Percentiles rank a stretch among this genome's conserved stretches.
These are phyloP conservation scores for Fusarium pseudoanthophilum DNA, from an alignment of 2,329 filamentous ascomycete species.

Conservation along the genomic window DNA sequence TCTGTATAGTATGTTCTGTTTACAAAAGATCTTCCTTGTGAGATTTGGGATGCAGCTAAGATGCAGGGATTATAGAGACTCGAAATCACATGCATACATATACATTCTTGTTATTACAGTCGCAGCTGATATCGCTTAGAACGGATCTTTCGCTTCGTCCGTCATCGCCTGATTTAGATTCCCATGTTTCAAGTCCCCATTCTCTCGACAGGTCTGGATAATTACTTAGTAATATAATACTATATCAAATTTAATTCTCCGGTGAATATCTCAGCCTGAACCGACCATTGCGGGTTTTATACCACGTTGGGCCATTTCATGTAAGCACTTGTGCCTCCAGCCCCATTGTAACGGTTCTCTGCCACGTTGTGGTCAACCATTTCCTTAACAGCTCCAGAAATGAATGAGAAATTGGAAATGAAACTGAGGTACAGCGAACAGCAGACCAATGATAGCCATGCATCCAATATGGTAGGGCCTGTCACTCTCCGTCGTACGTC, in stretches of 20 bases:
- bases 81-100: neutral
- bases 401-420: slow-evolving; percentile 13
- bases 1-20: neutral
- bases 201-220: neutral
- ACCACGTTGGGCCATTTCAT: slow-evolving; percentile 17
- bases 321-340: slow-evolving; percentile 27
- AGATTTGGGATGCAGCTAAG: neutral
- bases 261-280: neutral
- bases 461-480: neutral
- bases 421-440: neutral
- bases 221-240: neutral
- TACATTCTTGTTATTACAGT: neutral
- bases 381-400: slow-evolving; percentile 7
- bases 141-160: neutral
- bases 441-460: slow-evolving; percentile 6
- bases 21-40: neutral
- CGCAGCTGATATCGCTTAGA: neutral
- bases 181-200: neutral
- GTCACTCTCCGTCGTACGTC: slow-evolving; percentile 8
- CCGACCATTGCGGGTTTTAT: slow-evolving; percentile 12
- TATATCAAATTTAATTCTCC: slow-evolving; percentile 3
- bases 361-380: slow-evolving; percentile 16
- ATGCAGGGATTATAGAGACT: neutral
- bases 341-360: slow-evolving; percentile 20
- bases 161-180: neutral